A percentile compares a stretch with the other conserved stretches of the same genome.
Evolutionary conservation across 768 basidiomycete species (phyloP).

Genomic region (Pleurotus pulmonarius): DNA sequence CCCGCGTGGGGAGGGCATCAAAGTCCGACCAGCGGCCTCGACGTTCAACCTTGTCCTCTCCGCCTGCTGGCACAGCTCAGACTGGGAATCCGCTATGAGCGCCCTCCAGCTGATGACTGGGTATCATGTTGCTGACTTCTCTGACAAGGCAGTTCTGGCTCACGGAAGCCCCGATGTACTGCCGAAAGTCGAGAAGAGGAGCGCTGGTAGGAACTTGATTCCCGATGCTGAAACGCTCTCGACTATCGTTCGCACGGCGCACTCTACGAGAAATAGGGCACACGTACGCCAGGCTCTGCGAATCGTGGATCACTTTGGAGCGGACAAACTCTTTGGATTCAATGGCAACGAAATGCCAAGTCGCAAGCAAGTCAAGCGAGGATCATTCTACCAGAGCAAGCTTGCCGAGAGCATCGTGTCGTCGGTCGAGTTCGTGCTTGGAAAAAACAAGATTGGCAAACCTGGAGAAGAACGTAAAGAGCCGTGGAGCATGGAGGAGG

Average conservation of each 20-base stretch:
- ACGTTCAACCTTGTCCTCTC: conserved; percentile 62
- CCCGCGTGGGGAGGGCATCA: conserved; percentile 31
- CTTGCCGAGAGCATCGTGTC: conserved; percentile 43
- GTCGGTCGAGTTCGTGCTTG: conserved; percentile 31
- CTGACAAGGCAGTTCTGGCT: conserved; percentile 36
- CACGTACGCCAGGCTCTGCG: conserved; percentile 60
- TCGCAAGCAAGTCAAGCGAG: conserved; percentile 27
- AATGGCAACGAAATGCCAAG: conserved; percentile 20
- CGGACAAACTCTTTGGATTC: conserved; percentile 28
- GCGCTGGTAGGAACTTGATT: conserved; percentile 37
- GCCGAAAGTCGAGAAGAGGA: conserved; percentile 40
- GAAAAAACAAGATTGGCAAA: conserved; percentile 15
- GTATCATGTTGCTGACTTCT: conserved; percentile 50
- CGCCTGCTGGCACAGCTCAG: conserved; percentile 58
- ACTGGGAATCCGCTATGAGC: conserved; percentile 57
- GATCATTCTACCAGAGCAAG: conserved; percentile 41
- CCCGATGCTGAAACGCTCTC: conserved; percentile 55
- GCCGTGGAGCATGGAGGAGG: conserved; percentile 1
- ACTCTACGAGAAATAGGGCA: conserved; percentile 44
- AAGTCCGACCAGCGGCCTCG: conserved; percentile 40
- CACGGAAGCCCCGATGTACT: not conserved
- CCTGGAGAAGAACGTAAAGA: not conserved
- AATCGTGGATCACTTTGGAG: conserved; percentile 47
- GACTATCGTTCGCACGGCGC: conserved; percentile 54
- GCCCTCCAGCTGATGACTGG: conserved; percentile 76